Conservation (phyloP, 2,329 filamentous ascomycete genomes). For the Verticillium nubilum region DNA sequence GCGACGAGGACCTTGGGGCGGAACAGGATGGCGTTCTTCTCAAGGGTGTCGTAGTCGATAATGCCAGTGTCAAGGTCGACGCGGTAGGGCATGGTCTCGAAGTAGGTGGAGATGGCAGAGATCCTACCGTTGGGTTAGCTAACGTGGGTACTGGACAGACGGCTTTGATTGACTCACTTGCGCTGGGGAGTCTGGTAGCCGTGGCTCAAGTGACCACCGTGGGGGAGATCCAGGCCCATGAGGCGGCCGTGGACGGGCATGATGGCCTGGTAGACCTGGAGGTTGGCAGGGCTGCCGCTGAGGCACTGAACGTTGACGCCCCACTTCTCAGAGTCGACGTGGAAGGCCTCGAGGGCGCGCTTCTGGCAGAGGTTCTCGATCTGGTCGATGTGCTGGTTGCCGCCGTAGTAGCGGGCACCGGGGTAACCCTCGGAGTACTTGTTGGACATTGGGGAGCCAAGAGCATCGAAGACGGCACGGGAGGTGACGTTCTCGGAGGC, state of each 20-base stretch:
- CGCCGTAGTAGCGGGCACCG: conserved; percentile 96
- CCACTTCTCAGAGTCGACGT: conserved; percentile 83
- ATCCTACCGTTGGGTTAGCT: conserved; percentile 48
- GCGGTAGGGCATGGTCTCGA: conserved; percentile 96
- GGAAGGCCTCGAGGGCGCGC: conserved; percentile 87
- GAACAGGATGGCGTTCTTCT: conserved; percentile 86
- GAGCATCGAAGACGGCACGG: conserved; percentile 93
- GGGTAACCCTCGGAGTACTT: conserved; percentile 99
- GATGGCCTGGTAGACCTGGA: conserved; percentile 96
- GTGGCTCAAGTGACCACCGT: conserved; percentile 92
- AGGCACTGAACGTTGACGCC: conserved; percentile 98
- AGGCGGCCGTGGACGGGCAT: conserved; percentile 93
- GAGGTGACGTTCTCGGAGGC: conserved; percentile 99
- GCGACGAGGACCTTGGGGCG: conserved; percentile 94
- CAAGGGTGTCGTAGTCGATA: conserved; percentile 92
- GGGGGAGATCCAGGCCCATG: conserved; percentile 93
- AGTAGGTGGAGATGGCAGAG: conserved; percentile 96
- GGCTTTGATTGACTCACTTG: conserved; percentile 54
- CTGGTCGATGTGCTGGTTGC: conserved; percentile 97
- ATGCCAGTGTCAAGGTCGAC: conserved; percentile 85
- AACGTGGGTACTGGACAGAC: neutral
- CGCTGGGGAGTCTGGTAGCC: conserved; percentile 94
- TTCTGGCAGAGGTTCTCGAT: conserved; percentile 94
- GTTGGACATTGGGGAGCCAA: conserved; percentile 93
- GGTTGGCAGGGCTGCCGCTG: conserved; percentile 88